phyloP scores from a whole-genome alignment of 179 eudicot genomes.

The Beta corolliflora region DNA sequence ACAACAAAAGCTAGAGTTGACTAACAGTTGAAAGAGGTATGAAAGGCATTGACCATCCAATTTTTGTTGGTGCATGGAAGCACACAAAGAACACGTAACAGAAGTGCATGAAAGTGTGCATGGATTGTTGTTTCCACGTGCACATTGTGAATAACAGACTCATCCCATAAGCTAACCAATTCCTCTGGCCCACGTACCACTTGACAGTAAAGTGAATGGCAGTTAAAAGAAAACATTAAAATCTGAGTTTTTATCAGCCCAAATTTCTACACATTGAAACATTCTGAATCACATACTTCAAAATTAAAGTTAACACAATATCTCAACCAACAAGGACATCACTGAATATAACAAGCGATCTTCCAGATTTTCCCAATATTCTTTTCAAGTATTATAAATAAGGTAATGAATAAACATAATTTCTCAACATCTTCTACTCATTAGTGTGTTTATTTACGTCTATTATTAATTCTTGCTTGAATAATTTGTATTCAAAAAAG shows the following conservation, averaged over 20 bases:
- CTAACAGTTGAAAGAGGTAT: neutral
- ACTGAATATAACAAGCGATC: neutral
- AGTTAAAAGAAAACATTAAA: neutral
- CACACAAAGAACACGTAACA: conserved; percentile 24
- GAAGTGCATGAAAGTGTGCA: conserved; percentile 32
- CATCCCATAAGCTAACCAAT: conserved; percentile 22
- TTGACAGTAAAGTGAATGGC: conserved; percentile 13
- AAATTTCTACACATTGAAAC: conserved; percentile 8
- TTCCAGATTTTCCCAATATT: conserved; percentile 1
- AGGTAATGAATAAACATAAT: neutral
- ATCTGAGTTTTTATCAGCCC: conserved; percentile 12
- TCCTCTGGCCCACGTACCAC: conserved; percentile 22
- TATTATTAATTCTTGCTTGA: neutral
- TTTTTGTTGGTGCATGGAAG: neutral
- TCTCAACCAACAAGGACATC: neutral
- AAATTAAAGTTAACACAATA: neutral
- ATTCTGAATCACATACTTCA: conserved; percentile 19
- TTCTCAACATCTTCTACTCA: neutral
- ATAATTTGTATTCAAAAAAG: neutral
- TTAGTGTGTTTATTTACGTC: neutral
- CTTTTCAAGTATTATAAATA: conserved; percentile 10
- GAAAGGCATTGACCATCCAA: neutral
- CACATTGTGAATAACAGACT: conserved; percentile 21
- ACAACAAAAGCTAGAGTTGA: neutral
- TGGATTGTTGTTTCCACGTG: conserved; percentile 32